A percentile compares a stretch with the other conserved stretches of the same genome.
phyloP scores from a whole-genome alignment of 2,329 filamentous ascomycete genomes.

The Biscogniauxia marginata region DNA sequence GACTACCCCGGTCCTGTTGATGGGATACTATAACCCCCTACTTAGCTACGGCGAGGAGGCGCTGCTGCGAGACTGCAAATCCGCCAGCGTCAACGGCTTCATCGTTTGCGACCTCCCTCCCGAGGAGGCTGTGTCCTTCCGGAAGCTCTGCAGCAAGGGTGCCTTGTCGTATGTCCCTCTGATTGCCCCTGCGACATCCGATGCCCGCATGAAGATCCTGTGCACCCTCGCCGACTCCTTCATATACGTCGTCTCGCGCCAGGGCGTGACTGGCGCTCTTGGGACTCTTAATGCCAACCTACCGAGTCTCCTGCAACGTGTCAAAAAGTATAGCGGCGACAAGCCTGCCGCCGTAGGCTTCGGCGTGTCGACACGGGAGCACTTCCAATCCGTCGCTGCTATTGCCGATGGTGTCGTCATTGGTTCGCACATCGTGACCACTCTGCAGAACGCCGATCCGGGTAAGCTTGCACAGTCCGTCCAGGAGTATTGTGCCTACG shows the following conservation, averaged over 20 bases:
- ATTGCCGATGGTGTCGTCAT: conserved; percentile 95
- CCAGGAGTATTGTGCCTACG: conserved; percentile 79
- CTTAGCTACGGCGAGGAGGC: conserved; percentile 91
- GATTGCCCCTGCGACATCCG: conserved; percentile 90
- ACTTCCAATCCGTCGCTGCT: conserved; percentile 81
- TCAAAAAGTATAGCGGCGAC: conserved; percentile 90
- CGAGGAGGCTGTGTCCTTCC: conserved; percentile 92
- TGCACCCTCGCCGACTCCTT: conserved; percentile 98
- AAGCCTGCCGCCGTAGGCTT: conserved; percentile 92
- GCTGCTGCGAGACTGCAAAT: conserved; percentile 79
- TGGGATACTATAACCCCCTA: conserved; percentile 99
- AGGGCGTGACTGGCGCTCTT: conserved; percentile 92
- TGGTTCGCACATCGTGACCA: conserved; percentile 90
- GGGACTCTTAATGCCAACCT: conserved; percentile 80
- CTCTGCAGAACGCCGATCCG: conserved; percentile 65
- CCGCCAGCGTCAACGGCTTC: conserved; percentile 89
- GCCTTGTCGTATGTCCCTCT: conserved; percentile 94
- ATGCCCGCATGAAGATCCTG: conserved; percentile 89
- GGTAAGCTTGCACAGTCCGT: conserved; percentile 70
- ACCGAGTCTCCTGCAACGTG: conserved; percentile 76
- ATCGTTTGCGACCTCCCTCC: conserved; percentile 95
- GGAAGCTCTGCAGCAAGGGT: conserved; percentile 75
- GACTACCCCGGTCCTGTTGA: conserved; percentile 80
- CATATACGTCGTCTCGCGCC: conserved; percentile 96
- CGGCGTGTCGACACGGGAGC: conserved; percentile 91